These are phyloP conservation scores for Breynia disticha DNA, from an alignment of 441 rosid genomes.

Conservation along the genomic window DNA sequence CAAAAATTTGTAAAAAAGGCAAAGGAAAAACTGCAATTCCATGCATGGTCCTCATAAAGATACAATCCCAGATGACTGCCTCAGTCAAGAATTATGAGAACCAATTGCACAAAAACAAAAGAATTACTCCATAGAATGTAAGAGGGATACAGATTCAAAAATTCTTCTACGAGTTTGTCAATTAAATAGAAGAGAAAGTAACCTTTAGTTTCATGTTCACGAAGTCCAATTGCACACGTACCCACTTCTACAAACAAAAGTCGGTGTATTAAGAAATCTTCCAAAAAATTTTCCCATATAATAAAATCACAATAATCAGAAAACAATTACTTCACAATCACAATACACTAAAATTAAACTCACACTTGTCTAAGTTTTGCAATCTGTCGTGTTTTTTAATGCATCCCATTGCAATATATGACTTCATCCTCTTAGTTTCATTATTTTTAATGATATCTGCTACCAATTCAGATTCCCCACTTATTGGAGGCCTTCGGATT, in stretches of 20 bases:
- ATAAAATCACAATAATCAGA: not conserved
- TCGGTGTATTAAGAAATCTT: not conserved
- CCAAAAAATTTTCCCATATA: not conserved
- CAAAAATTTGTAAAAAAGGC: not conserved
- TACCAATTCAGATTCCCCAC: slow-evolving; percentile 38
- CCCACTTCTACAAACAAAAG: slow-evolving; percentile 44
- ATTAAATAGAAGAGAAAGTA: slow-evolving; percentile 8
- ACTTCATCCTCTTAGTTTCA: slow-evolving; percentile 51
- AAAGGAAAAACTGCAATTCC: not conserved
- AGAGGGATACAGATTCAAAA: not conserved
- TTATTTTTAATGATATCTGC: slow-evolving; percentile 43
- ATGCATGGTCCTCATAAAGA: not conserved
- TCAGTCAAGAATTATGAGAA: not conserved
- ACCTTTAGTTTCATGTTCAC: slow-evolving; percentile 53
- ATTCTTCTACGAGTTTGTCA: not conserved
- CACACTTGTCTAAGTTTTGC: slow-evolving; percentile 55
- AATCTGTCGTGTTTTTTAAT: slow-evolving; percentile 31
- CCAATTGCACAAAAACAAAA: not conserved
- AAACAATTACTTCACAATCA: not conserved
- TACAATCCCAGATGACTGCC: not conserved
- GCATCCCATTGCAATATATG: slow-evolving; percentile 58
- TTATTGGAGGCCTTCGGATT: slow-evolving; percentile 53
- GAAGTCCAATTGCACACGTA: slow-evolving; percentile 43
- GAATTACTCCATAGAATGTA: not conserved
- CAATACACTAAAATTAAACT: not conserved